These are phyloP conservation scores for Rhodocollybia butyracea DNA, from an alignment of 768 basidiomycete genomes.

Conservation along the genomic window DNA sequence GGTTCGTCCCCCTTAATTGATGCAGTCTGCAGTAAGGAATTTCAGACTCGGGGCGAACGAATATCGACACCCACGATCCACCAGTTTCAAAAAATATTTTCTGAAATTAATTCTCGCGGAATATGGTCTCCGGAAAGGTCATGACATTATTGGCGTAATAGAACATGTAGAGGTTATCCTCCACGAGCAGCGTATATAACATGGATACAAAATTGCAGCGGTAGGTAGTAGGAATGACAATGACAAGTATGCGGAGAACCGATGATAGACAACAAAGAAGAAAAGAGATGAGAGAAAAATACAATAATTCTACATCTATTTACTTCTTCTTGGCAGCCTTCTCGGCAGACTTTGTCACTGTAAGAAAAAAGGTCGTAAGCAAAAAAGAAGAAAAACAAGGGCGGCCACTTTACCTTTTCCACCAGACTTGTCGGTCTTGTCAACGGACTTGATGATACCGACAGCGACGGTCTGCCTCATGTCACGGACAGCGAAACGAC, in stretches of 20 bases:
- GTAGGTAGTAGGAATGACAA: background rate
- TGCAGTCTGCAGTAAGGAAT: too few relatives aligned
- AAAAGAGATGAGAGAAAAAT: conserved; percentile 51
- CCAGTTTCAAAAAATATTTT: too few relatives aligned
- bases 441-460: conserved; percentile 97
- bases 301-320: conserved; percentile 77
- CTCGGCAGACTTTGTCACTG: conserved; percentile 94
- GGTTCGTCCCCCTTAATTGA: too few relatives aligned
- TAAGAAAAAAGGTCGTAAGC: conserved; percentile 8
- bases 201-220: conserved; percentile 5
- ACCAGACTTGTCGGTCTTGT: conserved; percentile 85
- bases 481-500: conserved; percentile 99
- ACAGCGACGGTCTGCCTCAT: conserved; percentile 99
- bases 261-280: conserved; percentile 25
- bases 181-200: background rate
- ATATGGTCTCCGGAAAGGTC: background rate
- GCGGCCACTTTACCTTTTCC: conserved; percentile 63
- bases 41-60: too few relatives aligned
- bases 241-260: conserved; percentile 6
- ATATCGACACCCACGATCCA: too few relatives aligned
- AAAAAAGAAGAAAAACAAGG: background rate
- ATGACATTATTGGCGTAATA: conserved; percentile 5
- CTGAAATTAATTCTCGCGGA: too few relatives aligned
- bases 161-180: background rate
- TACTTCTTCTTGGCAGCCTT: conserved; percentile 96